Base-by-base conservation (phyloP, 352 stramenopile genomes). In the Globisporangium spiculum region DNA sequence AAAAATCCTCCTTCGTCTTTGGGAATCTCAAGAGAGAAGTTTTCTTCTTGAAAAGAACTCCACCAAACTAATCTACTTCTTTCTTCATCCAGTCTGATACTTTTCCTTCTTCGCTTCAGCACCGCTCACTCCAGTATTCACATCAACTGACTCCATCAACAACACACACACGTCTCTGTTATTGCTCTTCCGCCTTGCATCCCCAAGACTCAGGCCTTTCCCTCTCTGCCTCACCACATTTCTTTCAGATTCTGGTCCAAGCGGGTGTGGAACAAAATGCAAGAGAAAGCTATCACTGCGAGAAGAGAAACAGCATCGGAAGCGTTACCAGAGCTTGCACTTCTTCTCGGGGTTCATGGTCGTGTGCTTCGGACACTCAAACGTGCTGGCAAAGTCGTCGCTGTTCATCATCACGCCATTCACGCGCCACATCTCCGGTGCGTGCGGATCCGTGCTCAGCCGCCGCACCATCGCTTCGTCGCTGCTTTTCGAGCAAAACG, bases 351-450 rank as follows among this genome's bases (percentile, higher is more conserved):
- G 84, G 62, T 90, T 92, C 88, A 96, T 95, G 18, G 69, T 66
- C 1, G 83, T 78, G 27, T 71, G 76, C 27, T 55, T 70, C 4
- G 76, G 75, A 52, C 88, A 96, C 32, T 76, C 75, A 59, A 91
- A 96, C 3, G 79, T 75, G 8, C 69, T 62, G 1, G 76, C 75
- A 74, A 94, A 96, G n/a, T 88, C 85, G 34, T 68, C 70, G 22
- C 76, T 90, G 72, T 96, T 96, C 74, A 86, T 94, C 55, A 89
- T 76, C 27, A 81, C 83, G 18, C 86, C 88, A 48, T 96, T 94
- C 54, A 92, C 81, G 41, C 88, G 88, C 86, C 86, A 92, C 60
- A 78, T 73, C 48, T 84, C 78, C 7, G 88, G 88, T 0, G 84
- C 76, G 67, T 96, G 86, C 22, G 80, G 75, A 32, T 94, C 86